These are phyloP conservation scores for Macrocystidia cucumis DNA, from an alignment of 1,284 basidiomycete genomes.

Conservation along the genomic window DNA sequence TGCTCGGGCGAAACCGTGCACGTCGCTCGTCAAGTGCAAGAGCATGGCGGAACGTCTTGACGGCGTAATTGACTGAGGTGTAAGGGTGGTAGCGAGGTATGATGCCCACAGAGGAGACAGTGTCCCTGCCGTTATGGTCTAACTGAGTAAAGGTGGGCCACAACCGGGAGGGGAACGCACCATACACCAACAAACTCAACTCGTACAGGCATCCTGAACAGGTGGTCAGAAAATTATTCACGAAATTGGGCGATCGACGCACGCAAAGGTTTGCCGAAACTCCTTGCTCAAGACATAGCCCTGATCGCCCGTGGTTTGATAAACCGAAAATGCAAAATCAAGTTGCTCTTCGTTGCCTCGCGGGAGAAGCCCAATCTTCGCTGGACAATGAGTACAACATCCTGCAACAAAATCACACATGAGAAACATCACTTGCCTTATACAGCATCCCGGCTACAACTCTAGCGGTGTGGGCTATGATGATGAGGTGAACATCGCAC, in stretches of 20 bases:
- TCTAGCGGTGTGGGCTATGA: slow-evolving; percentile 11
- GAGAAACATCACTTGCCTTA: slow-evolving; percentile 9
- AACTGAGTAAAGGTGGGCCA: too few species aligned
- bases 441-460: slow-evolving; percentile 14
- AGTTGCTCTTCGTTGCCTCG: slow-evolving; percentile 11
- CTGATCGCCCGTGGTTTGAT: slow-evolving; percentile 13
- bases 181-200: slow-evolving; percentile 19
- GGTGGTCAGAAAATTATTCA: background rate
- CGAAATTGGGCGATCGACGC: slow-evolving; percentile 2
- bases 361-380: slow-evolving; percentile 11
- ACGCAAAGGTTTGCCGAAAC: slow-evolving; percentile 16
- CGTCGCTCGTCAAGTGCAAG: slow-evolving; percentile 17
- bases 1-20: slow-evolving; percentile 17
- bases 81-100: slow-evolving; percentile 15
- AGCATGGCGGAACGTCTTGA: slow-evolving; percentile 17
- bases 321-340: slow-evolving; percentile 15
- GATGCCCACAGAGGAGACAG: slow-evolving; percentile 19
- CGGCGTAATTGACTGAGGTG: slow-evolving; percentile 15
- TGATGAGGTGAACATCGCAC: background rate
- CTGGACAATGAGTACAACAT: background rate
- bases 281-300: slow-evolving; percentile 15
- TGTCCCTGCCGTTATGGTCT: slow-evolving; percentile 13
- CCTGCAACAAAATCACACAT: background rate
- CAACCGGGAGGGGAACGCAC: slow-evolving; percentile 6
- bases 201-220: slow-evolving; percentile 11